phyloP scores from a whole-genome alignment of 148 eudicot genomes.

The Rhododendron simsii region DNA sequence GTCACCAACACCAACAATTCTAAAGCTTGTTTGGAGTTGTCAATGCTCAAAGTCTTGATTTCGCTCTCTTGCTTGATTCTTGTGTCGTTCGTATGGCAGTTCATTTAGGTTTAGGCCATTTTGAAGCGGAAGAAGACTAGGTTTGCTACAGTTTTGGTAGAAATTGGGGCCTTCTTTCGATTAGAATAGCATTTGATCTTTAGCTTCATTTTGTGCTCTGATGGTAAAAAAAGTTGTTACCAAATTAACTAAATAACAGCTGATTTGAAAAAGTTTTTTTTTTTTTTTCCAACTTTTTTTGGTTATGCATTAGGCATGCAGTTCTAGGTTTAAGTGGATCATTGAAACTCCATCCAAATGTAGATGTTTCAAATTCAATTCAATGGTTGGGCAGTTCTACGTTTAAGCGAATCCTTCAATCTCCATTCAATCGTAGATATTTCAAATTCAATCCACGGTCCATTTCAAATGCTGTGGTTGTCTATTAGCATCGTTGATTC shows the following conservation, averaged over 20 bases:
- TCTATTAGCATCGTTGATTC: background rate
- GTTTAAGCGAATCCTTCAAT: background rate
- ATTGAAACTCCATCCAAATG: background rate
- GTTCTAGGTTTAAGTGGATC: background rate
- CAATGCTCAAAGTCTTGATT: background rate
- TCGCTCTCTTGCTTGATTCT: background rate
- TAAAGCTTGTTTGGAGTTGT: background rate
- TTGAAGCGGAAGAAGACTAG: constrained; percentile 1
- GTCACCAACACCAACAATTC: background rate
- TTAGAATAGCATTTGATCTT: background rate
- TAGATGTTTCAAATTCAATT: background rate
- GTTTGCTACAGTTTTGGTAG: constrained; percentile 21
- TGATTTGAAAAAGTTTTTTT: background rate
- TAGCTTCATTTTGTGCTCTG: background rate
- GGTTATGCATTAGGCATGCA: background rate
- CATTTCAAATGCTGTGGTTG: background rate
- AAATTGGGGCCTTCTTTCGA: constrained; percentile 3
- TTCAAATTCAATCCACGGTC: background rate
- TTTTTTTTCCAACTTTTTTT: no score
- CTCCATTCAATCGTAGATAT: background rate
- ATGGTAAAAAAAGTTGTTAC: background rate
- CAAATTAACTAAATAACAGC: background rate
- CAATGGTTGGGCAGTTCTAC: background rate
- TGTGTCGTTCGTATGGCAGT: constrained; percentile 3
- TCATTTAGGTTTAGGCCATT: background rate